These are phyloP conservation scores for Kodamaea suecica DNA, from an alignment of 1,139 yeast species.

Conservation along the genomic window DNA sequence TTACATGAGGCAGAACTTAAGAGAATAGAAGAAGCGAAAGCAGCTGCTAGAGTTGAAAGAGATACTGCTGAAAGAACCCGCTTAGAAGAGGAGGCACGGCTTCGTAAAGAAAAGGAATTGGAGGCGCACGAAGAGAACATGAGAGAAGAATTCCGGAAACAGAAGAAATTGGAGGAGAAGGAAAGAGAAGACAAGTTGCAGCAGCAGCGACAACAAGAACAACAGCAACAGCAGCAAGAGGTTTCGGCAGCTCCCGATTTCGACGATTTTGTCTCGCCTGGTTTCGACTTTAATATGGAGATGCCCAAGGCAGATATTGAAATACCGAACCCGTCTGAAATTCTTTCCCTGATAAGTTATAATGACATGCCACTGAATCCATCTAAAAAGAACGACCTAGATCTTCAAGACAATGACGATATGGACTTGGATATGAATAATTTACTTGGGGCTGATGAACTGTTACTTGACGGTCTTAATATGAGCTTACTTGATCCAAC, in stretches of 20 bases:
- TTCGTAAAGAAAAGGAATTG: conserved; percentile 11
- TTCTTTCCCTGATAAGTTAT: conserved; percentile 36
- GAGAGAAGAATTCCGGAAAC: conserved; percentile 19
- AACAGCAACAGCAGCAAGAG: conserved; percentile 8
- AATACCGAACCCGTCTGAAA: conserved; percentile 40
- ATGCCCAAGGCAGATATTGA: conserved; percentile 18
- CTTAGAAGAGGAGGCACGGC: conserved; percentile 12
- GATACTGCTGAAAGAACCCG: conserved; percentile 12
- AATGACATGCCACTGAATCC: conserved; percentile 11
- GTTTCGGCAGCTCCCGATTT: conserved; percentile 6
- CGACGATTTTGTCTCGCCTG: conserved; percentile 24
- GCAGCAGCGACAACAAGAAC: conserved; percentile 10
- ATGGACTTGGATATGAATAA: conserved; percentile 42
- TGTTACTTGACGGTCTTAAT: conserved; percentile 43
- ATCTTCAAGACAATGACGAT: conserved; percentile 4
- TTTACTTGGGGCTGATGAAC: conserved; percentile 41
- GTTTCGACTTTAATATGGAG: conserved; percentile 32
- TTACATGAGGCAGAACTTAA: conserved; percentile 10
- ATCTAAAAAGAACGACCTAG: conserved; percentile 9
- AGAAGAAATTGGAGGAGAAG: conserved; percentile 15
- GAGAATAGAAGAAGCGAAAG: conserved; percentile 13
- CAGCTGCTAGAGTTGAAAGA: conserved; percentile 13
- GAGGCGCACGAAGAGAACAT: conserved; percentile 16
- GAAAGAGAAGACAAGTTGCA: conserved; percentile 12
- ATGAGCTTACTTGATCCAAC: conserved; percentile 43